Evolutionary conservation across 2,329 filamentous ascomycete genomes (phyloP), one percentile per base, ranked within the genome.

Genomic region (Penicillium sp.): DNA sequence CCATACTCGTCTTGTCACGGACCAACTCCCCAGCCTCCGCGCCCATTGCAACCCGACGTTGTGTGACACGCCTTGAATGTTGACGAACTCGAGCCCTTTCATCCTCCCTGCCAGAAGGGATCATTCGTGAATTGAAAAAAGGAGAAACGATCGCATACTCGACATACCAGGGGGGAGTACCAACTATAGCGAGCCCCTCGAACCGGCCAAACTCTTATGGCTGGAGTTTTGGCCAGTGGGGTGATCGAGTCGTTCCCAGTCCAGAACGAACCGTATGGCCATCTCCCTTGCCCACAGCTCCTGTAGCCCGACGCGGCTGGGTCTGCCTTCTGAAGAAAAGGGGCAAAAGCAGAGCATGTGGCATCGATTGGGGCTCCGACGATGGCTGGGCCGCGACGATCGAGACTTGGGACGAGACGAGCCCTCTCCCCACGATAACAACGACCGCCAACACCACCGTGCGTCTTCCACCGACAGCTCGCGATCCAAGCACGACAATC

Each of bases 261-360:
- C 28, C 28, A 13, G 54, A 58, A 62, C 63, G 59, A 63, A 65
- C 69, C 64, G 69, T 58, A 74, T 73, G 71, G 71, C 70, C 69
- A 65, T 73, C 67, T 69, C 70, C 53, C 67, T 74, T 61, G 66
- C 69, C 58, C 69, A 73, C 65, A 64, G 59, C 60, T 65, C 66
- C 54, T 68, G 61, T 66, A 71, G 65, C 60, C 67, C 64, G 54
- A 66, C 66, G 62, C 65, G 64, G 61, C 66, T 69, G 62, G 65
- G 65, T 58, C 60, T 69, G 50, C 62, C 68, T 54, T 55, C 66
- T 57, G 69, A 71, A 57, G 69, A 71, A 53, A 69, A 68, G 58
- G 57, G 66, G 51, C 65, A 64, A 46, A 74, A 73, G 56, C 68
- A 70, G 64, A 74, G 74, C 58, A 75, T 77, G 69, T 76, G 73